Conservation (phyloP, 768 basidiomycete genomes). For the Rhodocollybia butyracea region DNA sequence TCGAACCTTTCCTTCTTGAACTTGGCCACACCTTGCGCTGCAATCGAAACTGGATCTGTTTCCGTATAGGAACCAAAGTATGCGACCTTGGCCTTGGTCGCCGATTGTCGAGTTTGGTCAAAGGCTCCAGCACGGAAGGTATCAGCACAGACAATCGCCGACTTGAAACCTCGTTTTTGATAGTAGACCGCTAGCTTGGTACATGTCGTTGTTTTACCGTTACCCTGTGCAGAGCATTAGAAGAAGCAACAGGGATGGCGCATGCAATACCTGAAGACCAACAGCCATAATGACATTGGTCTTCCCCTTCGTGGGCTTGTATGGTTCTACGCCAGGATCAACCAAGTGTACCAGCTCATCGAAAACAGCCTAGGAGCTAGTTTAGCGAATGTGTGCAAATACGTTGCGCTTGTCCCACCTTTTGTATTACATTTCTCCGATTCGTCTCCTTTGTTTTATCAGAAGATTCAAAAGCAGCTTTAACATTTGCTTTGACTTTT, state of each 20-base stretch:
- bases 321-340: constrained; percentile 93
- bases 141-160: constrained; percentile 97
- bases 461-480: constrained; percentile 67
- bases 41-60: constrained; percentile 94
- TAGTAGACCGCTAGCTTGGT: constrained; percentile 98
- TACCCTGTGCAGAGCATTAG: constrained; percentile 56
- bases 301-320: constrained; percentile 95
- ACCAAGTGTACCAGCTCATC: constrained; percentile 95
- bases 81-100: constrained; percentile 97
- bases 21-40: constrained; percentile 90
- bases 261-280: constrained; percentile 71
- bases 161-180: constrained; percentile 94
- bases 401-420: constrained; percentile 49
- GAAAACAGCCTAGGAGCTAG: constrained; percentile 72
- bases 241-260: background rate
- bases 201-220: constrained; percentile 98
- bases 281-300: constrained; percentile 96
- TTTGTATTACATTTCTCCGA: constrained; percentile 87
- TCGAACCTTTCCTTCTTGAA: constrained; percentile 99
- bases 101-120: constrained; percentile 98
- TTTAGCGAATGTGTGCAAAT: background rate
- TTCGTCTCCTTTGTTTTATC: constrained; percentile 80
- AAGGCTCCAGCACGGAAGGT: constrained; percentile 99
- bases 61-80: constrained; percentile 99
- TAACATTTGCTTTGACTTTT: constrained; percentile 89